Conservation (phyloP, 2,329 filamentous ascomycete species). For the Penicillium polonicum region DNA sequence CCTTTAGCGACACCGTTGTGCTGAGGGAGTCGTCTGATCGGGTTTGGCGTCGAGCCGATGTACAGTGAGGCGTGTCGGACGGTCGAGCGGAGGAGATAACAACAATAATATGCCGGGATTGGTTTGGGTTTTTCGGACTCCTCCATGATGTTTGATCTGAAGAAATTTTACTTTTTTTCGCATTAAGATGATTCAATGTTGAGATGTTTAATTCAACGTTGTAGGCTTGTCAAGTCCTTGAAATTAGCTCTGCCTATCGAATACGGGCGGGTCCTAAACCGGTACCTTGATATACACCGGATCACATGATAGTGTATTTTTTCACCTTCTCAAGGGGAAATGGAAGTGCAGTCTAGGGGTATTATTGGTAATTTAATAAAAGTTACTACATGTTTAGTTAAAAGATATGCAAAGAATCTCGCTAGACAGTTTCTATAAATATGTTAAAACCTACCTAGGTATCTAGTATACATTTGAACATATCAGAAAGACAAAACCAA, state of each 20-base stretch:
- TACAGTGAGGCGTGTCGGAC: slow-evolving; percentile 70
- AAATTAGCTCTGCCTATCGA: slow-evolving; percentile 12
- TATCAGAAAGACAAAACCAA: background rate
- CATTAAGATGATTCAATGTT: background rate
- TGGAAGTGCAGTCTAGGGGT: background rate
- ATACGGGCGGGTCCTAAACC: slow-evolving; percentile 4
- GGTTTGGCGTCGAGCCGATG: slow-evolving; percentile 88
- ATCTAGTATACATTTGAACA: background rate
- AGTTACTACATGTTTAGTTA: background rate
- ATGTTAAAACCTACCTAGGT: too few relatives aligned
- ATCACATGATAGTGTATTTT: slow-evolving; percentile 10
- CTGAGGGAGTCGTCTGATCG: slow-evolving; percentile 77
- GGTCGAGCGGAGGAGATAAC: slow-evolving; percentile 86
- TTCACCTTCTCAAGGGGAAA: background rate
- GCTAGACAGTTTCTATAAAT: background rate
- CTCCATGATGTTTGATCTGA: slow-evolving; percentile 19
- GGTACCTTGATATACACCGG: slow-evolving; percentile 5
- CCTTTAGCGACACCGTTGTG: slow-evolving; percentile 85
- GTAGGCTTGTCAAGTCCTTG: slow-evolving; percentile 4
- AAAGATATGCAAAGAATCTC: background rate
- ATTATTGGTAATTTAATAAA: background rate
- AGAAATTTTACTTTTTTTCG: background rate
- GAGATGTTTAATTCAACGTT: background rate
- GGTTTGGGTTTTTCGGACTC: slow-evolving; percentile 46
- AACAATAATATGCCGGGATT: slow-evolving; percentile 88